These are phyloP conservation scores for Auriscalpium orientale DNA, from an alignment of 768 basidiomycete species.

Conservation along the genomic window DNA sequence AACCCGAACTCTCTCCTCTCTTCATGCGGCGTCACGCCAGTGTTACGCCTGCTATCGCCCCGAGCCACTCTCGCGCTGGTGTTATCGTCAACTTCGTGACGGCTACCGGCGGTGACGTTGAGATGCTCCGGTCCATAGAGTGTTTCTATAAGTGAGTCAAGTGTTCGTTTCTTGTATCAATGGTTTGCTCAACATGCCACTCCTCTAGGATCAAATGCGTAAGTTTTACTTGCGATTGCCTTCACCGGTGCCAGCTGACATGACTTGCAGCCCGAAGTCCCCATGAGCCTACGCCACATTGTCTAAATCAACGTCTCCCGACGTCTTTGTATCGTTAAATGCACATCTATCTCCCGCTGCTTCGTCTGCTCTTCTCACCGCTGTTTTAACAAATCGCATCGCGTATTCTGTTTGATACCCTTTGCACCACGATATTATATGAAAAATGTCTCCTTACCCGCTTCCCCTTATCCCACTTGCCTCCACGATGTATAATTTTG, in stretches of 20 bases:
- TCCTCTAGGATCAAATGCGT: conserved; percentile 64
- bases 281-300: conserved; percentile 83
- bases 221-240: conserved; percentile 24
- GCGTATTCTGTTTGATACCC: conserved; percentile 63
- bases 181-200: conserved; percentile 1
- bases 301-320: conserved; percentile 48
- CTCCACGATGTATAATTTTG: conserved; percentile 64
- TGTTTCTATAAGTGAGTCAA: conserved; percentile 86
- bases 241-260: conserved; percentile 14
- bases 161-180: background rate
- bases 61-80: conserved; percentile 78
- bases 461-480: conserved; percentile 31
- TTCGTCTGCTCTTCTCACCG: conserved; percentile 22
- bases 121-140: conserved; percentile 97
- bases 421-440: conserved; percentile 41
- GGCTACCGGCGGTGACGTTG: conserved; percentile 94
- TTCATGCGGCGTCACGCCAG: conserved; percentile 30
- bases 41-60: conserved; percentile 82
- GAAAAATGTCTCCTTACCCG: conserved; percentile 61
- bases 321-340: conserved; percentile 80
- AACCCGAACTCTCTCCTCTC: background rate
- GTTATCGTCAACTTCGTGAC: conserved; percentile 96
- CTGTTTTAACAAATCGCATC: conserved; percentile 41
- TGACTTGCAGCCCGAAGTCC: conserved; percentile 72
- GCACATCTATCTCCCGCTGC: conserved; percentile 30